These are phyloP conservation scores for Luffa acutangula DNA, from an alignment of 306 rosid genomes.

Conservation along the genomic window DNA sequence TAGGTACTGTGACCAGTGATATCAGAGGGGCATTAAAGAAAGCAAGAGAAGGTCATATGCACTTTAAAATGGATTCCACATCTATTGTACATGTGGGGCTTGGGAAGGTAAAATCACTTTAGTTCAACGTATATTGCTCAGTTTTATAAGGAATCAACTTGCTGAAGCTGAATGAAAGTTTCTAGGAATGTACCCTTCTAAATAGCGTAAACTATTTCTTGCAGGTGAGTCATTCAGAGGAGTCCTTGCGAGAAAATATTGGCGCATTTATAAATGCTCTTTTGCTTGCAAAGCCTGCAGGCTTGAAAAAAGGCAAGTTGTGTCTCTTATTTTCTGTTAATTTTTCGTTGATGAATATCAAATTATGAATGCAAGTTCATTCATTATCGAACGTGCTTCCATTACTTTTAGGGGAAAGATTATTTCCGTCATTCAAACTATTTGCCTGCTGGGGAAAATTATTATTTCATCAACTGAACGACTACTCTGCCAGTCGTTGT, in stretches of 20 bases:
- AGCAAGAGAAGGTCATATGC: slow-evolving; percentile 72
- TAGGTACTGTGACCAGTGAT: slow-evolving; percentile 90
- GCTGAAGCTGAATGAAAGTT: background rate
- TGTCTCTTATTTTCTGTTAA: background rate
- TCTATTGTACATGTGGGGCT: slow-evolving; percentile 80
- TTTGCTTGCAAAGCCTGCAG: slow-evolving; percentile 76
- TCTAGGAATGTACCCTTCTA: background rate
- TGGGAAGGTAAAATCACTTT: slow-evolving; percentile 61
- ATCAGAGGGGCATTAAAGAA: slow-evolving; percentile 71
- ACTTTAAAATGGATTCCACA: slow-evolving; percentile 89
- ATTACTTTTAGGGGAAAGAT: background rate
- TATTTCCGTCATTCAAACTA: background rate
- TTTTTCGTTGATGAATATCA: background rate
- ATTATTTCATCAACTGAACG: background rate
- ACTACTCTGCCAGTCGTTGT: background rate
- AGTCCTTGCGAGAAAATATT: slow-evolving; percentile 70
- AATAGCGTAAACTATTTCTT: slow-evolving; percentile 13
- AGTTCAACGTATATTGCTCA: slow-evolving; percentile 7
- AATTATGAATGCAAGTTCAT: background rate
- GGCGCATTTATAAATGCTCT: slow-evolving; percentile 89
- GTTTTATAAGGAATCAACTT: background rate
- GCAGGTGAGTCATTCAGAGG: slow-evolving; percentile 75
- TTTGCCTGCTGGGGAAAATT: background rate
- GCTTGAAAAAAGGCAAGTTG: slow-evolving; percentile 86
- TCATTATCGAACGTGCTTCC: background rate